Evolutionary conservation across 495 filamentous ascomycete species (phyloP), one percentile per base, ranked within the genome.

Genomic region (Neurospora cerealis): DNA sequence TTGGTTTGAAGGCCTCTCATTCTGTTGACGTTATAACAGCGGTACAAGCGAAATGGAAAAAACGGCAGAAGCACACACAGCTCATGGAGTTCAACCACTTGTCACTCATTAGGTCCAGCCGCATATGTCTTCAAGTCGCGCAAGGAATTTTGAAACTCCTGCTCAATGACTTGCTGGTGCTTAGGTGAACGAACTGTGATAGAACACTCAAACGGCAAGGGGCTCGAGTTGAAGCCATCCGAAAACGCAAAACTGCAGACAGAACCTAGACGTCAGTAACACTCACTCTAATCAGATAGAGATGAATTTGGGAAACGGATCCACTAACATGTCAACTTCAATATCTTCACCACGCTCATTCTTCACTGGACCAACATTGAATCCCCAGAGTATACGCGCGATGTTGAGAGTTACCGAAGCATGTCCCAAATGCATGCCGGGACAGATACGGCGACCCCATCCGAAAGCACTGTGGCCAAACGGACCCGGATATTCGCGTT

Each of bases 371-470:
- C 77, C 77, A n/a, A 86, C 80, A 5, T 85, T 73, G 73, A 86
- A 86, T 0, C 75, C 87, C 88, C 87, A 89, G 0, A 89, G 76
- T 15, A 88, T 80, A 6, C 84, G 85, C 2, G 85, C 84, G n/a
- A 89, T 85, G n/a, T 85, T 84, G 21, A 88, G 78, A 72, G 83
- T 83, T 9, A 89, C 79, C 5, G 83, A 85, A 0, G 84, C 83
- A 36, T 86, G 83, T 0, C 85, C 88, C 4, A 88, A 76, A 70
- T 87, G 83, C 74, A 88, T 84, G 0, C 87, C 88, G 5, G 87
- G 86, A 72, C 88, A 89, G 73, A 88, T 83, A n/a, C 88, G 83
- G 0, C 88, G 81, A 17, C 88, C 87, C 83, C 87, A 89, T 28
- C 87, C 87, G 70, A 89, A 88, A 0, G 87, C 87, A 77, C 87